Conservation (phyloP, 306 rosid genomes). For the Castanea mollissima region DNA sequence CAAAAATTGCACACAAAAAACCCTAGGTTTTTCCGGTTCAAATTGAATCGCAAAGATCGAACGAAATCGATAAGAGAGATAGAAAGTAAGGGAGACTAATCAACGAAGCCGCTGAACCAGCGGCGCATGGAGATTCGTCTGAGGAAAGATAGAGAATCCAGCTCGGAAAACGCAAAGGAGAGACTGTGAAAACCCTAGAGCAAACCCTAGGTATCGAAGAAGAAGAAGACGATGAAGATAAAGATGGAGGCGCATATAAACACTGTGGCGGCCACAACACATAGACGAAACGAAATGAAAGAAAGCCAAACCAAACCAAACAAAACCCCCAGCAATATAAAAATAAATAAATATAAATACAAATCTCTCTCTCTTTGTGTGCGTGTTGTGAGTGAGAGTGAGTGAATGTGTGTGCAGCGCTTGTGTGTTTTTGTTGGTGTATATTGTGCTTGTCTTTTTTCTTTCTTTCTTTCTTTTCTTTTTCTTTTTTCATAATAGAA, state of each 20-base stretch:
- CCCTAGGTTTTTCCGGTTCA: not conserved
- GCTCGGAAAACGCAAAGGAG: constrained; percentile 34
- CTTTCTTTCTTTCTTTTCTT: not conserved
- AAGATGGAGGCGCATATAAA: constrained; percentile 55
- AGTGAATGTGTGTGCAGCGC: not conserved
- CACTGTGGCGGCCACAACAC: constrained; percentile 51
- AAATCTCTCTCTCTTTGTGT: too few relatives aligned
- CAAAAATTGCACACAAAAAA: not conserved
- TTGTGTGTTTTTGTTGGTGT: constrained; percentile 11
- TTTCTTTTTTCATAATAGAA: not conserved
- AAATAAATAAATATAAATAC: too few relatives aligned
- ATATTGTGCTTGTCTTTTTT: constrained; percentile 1
- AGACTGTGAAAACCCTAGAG: constrained; percentile 33
- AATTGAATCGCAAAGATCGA: constrained; percentile 9
- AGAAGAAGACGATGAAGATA: constrained; percentile 19
- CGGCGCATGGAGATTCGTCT: constrained; percentile 71
- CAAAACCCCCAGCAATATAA: too few relatives aligned
- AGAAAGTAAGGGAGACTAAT: constrained; percentile 31
- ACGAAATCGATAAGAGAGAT: not conserved
- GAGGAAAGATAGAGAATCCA: constrained; percentile 61
- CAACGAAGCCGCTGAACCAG: constrained; percentile 82
- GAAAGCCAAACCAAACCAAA: too few relatives aligned
- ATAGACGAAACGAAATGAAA: constrained; percentile 5
- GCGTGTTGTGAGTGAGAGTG: not conserved
- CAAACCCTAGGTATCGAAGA: constrained; percentile 35